Evolutionary conservation across 805 yeast species (phyloP), one percentile per base, ranked within the genome.

Genomic region (Candida peoriensis): DNA sequence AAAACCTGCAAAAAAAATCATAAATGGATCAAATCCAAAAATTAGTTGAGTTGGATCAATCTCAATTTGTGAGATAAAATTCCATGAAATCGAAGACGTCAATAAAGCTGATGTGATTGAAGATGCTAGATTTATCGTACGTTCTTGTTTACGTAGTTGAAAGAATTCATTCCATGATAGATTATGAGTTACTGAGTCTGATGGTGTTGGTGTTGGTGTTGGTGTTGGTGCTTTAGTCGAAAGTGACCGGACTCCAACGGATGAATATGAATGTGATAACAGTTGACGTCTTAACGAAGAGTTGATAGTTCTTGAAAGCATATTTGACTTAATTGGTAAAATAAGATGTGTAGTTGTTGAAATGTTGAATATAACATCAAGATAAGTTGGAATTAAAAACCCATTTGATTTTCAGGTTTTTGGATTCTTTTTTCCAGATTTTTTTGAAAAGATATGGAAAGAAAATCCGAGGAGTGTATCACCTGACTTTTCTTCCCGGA

Each of bases 21-120:
- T 75, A 47, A 85, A 67, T n/a, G 95, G 87, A 54, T 93, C 97
- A 41, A 90, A 69, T 2, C 97, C 98, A 60, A 83, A 73, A 32
- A 90, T 72, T 41, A 78, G 73, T 56, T 86, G 85, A 28, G 95
- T 87, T 24, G 90, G 83, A 57, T 90, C 97, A 41, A 93, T 76
- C 54, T 86, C 93, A 46, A 83, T 66, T 47, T 83, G 81, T 20
- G 96, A 79, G 33, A 89, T 66, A 55, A 78, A 80, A 1, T 74
- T 75, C 76, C 89, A 84, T 2, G 97, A 80, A 5, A 70, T 52
- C 11, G 70, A 64, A 16, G 85, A 74, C 2, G 94, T 87, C 7
- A 70, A 48, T 8, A 83, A 35, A 0, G 89, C 82, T 4, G 95
- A 77, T 34, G 78, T 54, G 3, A 74, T 65, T 2, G 96, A 84